Base-by-base conservation (phyloP, 164 flowering plant genomes). In the Umbellularia californica region DNA sequence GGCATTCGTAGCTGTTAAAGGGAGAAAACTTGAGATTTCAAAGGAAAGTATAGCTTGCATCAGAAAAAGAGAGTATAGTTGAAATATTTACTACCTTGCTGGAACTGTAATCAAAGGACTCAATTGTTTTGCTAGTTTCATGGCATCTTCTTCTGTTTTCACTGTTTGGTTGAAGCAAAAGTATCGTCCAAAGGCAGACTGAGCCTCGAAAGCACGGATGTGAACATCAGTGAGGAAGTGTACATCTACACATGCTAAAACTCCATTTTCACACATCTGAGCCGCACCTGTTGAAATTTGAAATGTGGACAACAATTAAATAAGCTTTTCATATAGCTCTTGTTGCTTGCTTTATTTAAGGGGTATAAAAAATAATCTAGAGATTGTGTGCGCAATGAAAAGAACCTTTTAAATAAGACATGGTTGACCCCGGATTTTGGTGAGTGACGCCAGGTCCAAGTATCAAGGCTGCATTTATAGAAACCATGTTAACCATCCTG, bases 251-350 rank as follows among this genome's bases (percentile, higher is more conserved):
- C 58, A 74, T 3, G 89, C 95, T 14, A 91, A 65, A 2, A 91
- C 87, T 55, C 95, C 95, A 74, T 84, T 83, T 75, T 85, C 89
- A 68, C 84, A 91, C 95, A 91, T 91, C 63, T 91, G 79, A 65
- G 88, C 87, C 10, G 91, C 93, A 66, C 92, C 95, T 88, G 82
- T 66, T 5, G 27, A 14, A 63, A 10, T 28, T 60, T 52, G 50
- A 52, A 51, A 2, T 27, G n/a, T 17, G 28, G 13, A 0, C 14
- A 17, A 7, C 20, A 58, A 58, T 27, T 2, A 33, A 55, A 5
- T 55, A 55, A 17, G 20, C 5, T 55, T 55, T 55, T 55, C 60
- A 19, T 55, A 13, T 41, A 35, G 27, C 22, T 69, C 68, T 12
- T 30, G 55, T 41, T 55, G 24, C 47, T 10, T 58, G 73, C 24